Evolutionary conservation across 306 rosid genomes (phyloP).

Genomic region (Cucurbita ficifolia): DNA sequence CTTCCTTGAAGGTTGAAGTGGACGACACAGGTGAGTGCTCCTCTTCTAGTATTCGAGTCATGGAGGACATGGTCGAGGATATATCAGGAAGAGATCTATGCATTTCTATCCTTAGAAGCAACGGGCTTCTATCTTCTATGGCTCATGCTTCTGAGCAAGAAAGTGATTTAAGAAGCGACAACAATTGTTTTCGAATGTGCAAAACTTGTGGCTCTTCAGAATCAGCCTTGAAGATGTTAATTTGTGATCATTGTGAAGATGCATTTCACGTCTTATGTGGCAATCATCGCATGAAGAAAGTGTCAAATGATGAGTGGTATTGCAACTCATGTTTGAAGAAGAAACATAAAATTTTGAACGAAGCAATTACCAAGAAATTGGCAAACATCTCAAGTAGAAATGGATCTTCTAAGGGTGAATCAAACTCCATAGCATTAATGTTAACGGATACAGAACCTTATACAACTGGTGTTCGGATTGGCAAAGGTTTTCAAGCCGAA

Average conservation of each 20-base stretch:
- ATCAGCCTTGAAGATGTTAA: constrained; percentile 41
- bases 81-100: constrained; percentile 62
- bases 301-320: constrained; percentile 78
- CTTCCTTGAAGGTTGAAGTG: constrained; percentile 34
- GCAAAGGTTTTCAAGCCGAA: constrained; percentile 92
- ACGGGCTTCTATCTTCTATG: constrained; percentile 28
- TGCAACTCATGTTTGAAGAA: constrained; percentile 60
- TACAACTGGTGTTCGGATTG: constrained; percentile 53
- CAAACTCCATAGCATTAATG: constrained; percentile 42
- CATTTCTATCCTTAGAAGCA: constrained; percentile 49
- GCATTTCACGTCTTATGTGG: constrained; percentile 69
- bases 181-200: constrained; percentile 36
- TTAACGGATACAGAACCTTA: constrained; percentile 40
- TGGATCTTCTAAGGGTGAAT: constrained; percentile 31
- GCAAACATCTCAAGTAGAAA: constrained; percentile 26
- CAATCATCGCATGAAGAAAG: constrained; percentile 38
- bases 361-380: constrained; percentile 20
- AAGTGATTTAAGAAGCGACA: constrained; percentile 16
- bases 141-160: constrained; percentile 21
- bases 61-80: constrained; percentile 32
- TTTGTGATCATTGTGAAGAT: constrained; percentile 85
- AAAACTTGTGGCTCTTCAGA: constrained; percentile 52
- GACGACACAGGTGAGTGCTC: constrained; percentile 79
- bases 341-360: constrained; percentile 43
- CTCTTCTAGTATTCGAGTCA: constrained; percentile 46